Evolutionary conservation across 192 early-diverging fungal genomes (phyloP).

Genomic region (Gaertneriomyces sp.): DNA sequence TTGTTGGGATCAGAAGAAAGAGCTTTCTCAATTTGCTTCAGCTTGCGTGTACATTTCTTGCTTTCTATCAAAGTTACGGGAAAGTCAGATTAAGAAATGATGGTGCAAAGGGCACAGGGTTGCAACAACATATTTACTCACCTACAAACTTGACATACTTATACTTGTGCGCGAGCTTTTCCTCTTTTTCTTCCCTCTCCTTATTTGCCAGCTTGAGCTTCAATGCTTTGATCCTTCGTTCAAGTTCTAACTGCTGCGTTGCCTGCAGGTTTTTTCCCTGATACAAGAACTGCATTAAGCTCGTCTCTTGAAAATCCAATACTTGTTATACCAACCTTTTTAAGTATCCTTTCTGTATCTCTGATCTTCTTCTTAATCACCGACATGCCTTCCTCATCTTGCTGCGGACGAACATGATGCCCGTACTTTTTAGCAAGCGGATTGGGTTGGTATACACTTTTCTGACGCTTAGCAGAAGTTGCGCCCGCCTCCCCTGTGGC

Average conservation of each 20-base stretch:
- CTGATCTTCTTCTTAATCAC: constrained; percentile 32
- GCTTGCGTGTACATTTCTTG: constrained; percentile 28
- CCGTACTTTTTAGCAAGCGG: constrained; percentile 27
- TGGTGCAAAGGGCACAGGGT: background rate
- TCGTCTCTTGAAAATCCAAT: background rate
- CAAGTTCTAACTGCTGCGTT: constrained; percentile 26
- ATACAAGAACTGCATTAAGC: constrained; percentile 5
- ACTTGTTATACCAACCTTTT: background rate
- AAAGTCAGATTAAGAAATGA: background rate
- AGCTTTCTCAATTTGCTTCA: constrained; percentile 16
- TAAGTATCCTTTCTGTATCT: constrained; percentile 33
- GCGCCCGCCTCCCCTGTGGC: too few relatives aligned
- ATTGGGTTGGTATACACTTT: constrained; percentile 2
- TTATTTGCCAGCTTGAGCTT: constrained; percentile 20
- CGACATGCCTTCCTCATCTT: constrained; percentile 11
- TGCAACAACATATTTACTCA: constrained; percentile 6
- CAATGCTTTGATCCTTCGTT: constrained; percentile 38
- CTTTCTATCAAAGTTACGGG: constrained; percentile 20
- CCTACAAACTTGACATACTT: constrained; percentile 43
- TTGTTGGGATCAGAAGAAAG: background rate
- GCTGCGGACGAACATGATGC: constrained; percentile 8
- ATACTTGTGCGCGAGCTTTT: constrained; percentile 34
- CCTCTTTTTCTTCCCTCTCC: constrained; percentile 19
- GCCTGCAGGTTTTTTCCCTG: constrained; percentile 26
- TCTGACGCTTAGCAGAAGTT: background rate